Evolutionary conservation across 345 rosid genomes (phyloP), one percentile per base, ranked within the genome.

Genomic region (Salix caprea): DNA sequence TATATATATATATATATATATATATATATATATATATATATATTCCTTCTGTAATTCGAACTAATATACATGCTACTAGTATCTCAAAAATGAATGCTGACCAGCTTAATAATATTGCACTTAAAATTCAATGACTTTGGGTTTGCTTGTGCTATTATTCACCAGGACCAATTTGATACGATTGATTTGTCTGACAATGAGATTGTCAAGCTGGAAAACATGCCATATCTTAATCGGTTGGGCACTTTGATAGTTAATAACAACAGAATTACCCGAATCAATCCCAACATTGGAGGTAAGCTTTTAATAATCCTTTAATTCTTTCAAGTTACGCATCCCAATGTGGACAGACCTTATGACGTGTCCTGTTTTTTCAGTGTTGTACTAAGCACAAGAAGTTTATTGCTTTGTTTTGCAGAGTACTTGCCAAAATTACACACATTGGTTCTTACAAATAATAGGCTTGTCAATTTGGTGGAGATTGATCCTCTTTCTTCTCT

Each of bases 161-260:
- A 52, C 18, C 89, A 96, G 99, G 99, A 96, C 80, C 99, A 96
- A 88, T 96, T 96, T 26, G 99, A 96, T 88, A 96, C 99, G 21
- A 70, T 96, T 15, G 99, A 96, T 88, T 85, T 96, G 81, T 89
- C 99, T 8, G 99, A 96, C 77, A 96, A 96, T 82, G 99, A 96
- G 92, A 96, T 96, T 72, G 99, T 96, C 65, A 96, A 96, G 91
- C 95, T 96, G 30, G 99, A 96, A 72, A 92, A 94, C 86, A 86
- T 96, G 72, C 99, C 97, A 2, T 80, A 83, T 82, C 98, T 96
- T 68, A 88, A 88, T 65, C 97, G 99, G 14, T 78, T 94, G 87
- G 98, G 99, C 66, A 92, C 98, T 73, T 82, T 96, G 78, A 79
- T 96, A 79, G 81, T 96, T 26, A 96, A 94, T 74, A 96, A 94